Evolutionary conservation across 129 eudicot species (phyloP), one percentile per base, ranked within the genome.

Genomic region (Scalesia atractyloides): DNA sequence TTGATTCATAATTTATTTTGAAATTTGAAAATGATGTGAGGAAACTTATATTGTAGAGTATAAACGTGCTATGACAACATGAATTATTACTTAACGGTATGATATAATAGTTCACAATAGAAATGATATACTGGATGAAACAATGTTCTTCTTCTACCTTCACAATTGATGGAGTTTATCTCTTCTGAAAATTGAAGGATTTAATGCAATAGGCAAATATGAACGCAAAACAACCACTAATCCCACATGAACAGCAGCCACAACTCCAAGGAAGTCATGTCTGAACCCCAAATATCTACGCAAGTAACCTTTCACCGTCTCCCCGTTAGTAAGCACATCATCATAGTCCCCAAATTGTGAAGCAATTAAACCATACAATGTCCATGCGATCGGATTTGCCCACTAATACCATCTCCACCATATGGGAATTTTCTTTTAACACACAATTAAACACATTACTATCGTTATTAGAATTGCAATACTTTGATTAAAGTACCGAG

Each of bases 361-460:
- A 14, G 76, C 84, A 53, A 76, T 44, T 53, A 87, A 2, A 14
- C 95, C 95, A 12, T 87, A 85, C 37, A 88, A 64, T 5, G 95
- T 83, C 88, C 86, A 91, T 0, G 97, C 80, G 12, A 84, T 48
- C 5, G 97, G 97, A 22, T 82, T 68, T 24, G 14, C 80, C 84
- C 87, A 86, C 20, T 79, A 82, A 20, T 82, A 91, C 96, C 97
- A 88, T 76, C 95, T 84, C 92, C 96, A 89, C 96, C 96, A 89
- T 30, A 79, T 19, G 0, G 96, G 91, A 18, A 83, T 86, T 59
- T 80, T 82, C 91, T 89, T 80, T 56, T 2, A 16, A 20, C 52
- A 44, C 16, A 22, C 7, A 41, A 22, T 13, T 22, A 52, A 48
- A 73, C 9, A 54, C 3, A 56, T 17, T 19, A 20, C 14, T 7